Conservation (phyloP, 2,329 filamentous ascomycete species). For the Penicillium sp. region DNA sequence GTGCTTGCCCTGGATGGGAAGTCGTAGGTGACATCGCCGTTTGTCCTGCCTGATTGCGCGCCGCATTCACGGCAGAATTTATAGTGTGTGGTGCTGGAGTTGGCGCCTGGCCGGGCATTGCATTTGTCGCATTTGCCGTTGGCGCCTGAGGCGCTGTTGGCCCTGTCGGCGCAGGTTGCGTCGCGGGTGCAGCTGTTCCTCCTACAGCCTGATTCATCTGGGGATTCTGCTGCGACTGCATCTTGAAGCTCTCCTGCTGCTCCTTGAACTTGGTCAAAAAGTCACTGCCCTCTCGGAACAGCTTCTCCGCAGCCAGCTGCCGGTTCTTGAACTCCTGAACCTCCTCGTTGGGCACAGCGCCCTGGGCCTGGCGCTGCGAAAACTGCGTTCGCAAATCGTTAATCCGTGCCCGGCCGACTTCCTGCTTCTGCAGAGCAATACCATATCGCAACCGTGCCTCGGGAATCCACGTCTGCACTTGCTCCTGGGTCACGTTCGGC, state of each 20-base stretch:
- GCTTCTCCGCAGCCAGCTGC: slow-evolving; percentile 39
- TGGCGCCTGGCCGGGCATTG: slow-evolving; percentile 32
- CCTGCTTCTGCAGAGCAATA: slow-evolving; percentile 46
- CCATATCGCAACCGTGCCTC: slow-evolving; percentile 47
- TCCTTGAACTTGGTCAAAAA: slow-evolving; percentile 47
- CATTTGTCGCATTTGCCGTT: slow-evolving; percentile 21
- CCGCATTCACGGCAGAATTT: slow-evolving; percentile 46
- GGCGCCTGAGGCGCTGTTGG: slow-evolving; percentile 17
- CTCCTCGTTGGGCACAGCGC: slow-evolving; percentile 41
- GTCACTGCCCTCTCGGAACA: slow-evolving; percentile 42
- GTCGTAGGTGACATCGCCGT: slow-evolving; percentile 35
- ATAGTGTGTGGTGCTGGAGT: slow-evolving; percentile 45
- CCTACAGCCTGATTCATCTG: slow-evolving; percentile 24
- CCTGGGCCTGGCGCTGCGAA: slow-evolving; percentile 35
- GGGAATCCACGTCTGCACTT: slow-evolving; percentile 43
- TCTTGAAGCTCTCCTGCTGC: slow-evolving; percentile 44
- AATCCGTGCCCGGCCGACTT: slow-evolving; percentile 43
- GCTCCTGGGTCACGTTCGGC: slow-evolving; percentile 41
- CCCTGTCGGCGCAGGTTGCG: slow-evolving; percentile 15
- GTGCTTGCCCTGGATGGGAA: slow-evolving; percentile 31
- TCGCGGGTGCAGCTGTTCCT: slow-evolving; percentile 14
- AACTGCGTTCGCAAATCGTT: slow-evolving; percentile 40
- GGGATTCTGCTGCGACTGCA: slow-evolving; percentile 31
- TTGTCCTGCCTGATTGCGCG: slow-evolving; percentile 38
- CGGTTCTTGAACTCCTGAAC: slow-evolving; percentile 41